Base-by-base conservation (phyloP, 345 rosid genomes). In the Camelina sativa region DNA sequence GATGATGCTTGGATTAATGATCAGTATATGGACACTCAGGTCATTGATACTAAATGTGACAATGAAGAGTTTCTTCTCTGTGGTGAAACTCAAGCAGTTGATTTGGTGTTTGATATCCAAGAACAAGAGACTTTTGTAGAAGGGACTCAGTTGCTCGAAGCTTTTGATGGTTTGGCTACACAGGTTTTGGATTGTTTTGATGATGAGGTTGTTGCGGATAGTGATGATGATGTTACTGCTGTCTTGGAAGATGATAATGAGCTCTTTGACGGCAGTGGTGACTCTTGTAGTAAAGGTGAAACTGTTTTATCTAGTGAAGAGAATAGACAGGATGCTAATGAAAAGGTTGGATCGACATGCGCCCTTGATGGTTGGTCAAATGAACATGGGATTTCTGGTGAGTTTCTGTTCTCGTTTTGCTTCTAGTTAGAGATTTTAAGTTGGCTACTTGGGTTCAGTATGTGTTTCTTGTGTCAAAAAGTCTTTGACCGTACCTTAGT, bases 201-300 rank as follows among this genome's bases (percentile, higher is more conserved):
- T 59, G 47, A 72, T 25, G 59, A 56, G 11, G 69, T 73, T 73
- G 76, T 50, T 8, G 19, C 37, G 7, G 82, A 80, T 79, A 62
- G 81, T 77, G 86, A 85, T 50, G 82, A 78, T 82, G 93, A 86
- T 79, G 72, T 59, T 73, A 90, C 91, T 54, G 86, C 80, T 81
- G 79, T 79, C 70, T 75, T 86, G 80, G 81, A 58, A 60, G 78
- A 76, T 4, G 67, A 22, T 48, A 74, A 44, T 56, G 86, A 78
- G 65, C 53, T 78, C 47, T 75, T 65, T 44, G 90, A 47, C 4
- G 90, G 16, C 5, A 8, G 34, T 71, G 84, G 62, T 46, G 85
- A 83, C 52, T 48, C 68, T 2, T 65, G 10, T 37, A 47, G 78
- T 46, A 40, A 70, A 74, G 80, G 62, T 2, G 58, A 58, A 25